Evolutionary conservation across 768 basidiomycete species (phyloP).

Genomic region (Phylloporus sp.): DNA sequence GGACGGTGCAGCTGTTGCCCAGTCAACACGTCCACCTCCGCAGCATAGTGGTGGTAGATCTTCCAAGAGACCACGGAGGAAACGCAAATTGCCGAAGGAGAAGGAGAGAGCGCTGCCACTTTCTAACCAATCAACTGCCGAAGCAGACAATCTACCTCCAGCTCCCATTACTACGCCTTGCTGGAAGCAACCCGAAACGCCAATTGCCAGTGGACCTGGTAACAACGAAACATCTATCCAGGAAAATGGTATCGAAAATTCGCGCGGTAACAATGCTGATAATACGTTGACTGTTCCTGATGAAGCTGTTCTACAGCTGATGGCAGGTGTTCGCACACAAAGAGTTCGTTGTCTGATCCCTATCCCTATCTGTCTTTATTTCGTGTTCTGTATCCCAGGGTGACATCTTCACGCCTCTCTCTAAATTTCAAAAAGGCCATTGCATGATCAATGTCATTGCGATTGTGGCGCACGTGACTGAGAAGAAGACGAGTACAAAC

Average conservation of each 20-base stretch:
- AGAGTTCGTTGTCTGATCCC: slow-evolving; percentile 18
- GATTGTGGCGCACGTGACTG: slow-evolving; percentile 23
- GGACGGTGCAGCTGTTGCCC: background rate
- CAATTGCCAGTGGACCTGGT: background rate
- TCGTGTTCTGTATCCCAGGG: slow-evolving; percentile 17
- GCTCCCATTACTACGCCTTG: background rate
- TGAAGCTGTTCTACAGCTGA: slow-evolving; percentile 3
- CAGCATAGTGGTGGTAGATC: background rate
- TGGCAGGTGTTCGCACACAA: slow-evolving; percentile 26
- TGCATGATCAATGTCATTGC: slow-evolving; percentile 30
- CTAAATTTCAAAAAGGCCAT: slow-evolving; percentile 8
- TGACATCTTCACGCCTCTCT: slow-evolving; percentile 22
- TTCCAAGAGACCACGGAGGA: slow-evolving; percentile 14
- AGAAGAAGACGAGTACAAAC: slow-evolving; percentile 18
- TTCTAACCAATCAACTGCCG: background rate
- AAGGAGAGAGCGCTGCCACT: slow-evolving; percentile 3
- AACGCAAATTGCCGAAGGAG: slow-evolving; percentile 10
- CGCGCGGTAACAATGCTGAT: background rate
- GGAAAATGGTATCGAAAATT: background rate
- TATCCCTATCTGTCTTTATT: background rate
- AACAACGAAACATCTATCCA: background rate
- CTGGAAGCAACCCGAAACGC: slow-evolving; percentile 3
- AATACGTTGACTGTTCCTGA: background rate
- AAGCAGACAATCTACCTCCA: background rate
- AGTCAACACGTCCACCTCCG: background rate